Evolutionary conservation across 2,329 filamentous ascomycete species (phyloP).

Genomic region (Alternaria longipes): DNA sequence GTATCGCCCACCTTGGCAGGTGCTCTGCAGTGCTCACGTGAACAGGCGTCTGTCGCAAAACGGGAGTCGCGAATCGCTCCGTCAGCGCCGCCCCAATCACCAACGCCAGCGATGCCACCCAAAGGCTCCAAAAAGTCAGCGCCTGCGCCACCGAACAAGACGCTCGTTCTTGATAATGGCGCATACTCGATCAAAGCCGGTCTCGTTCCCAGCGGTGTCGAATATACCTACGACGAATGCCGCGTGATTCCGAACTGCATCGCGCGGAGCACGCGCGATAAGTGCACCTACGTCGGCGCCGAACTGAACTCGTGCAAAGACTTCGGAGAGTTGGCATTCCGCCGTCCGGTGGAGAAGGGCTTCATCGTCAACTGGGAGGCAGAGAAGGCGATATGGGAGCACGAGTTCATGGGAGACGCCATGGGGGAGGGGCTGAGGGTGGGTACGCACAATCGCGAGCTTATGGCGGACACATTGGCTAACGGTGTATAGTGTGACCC

Average conservation of each 20-base stretch:
- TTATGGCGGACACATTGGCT: conserved; percentile 9
- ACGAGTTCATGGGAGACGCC: conserved; percentile 81
- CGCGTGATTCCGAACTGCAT: conserved; percentile 86
- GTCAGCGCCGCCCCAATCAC: conserved; percentile 1
- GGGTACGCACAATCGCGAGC: conserved; percentile 37
- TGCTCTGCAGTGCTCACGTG: conserved; percentile 6
- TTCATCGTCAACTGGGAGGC: conserved; percentile 97
- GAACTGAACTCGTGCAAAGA: conserved; percentile 83
- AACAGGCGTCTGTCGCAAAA: conserved; percentile 8
- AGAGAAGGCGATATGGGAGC: conserved; percentile 94
- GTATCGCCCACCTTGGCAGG: neutral
- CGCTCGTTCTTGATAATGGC: conserved; percentile 93
- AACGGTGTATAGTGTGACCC: conserved; percentile 69
- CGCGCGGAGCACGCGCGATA: conserved; percentile 78
- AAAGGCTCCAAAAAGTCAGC: conserved; percentile 45
- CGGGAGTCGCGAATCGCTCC: conserved; percentile 2
- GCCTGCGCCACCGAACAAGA: conserved; percentile 51
- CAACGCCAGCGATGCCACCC: conserved; percentile 38
- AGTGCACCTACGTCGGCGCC: conserved; percentile 79
- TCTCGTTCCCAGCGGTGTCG: conserved; percentile 59
- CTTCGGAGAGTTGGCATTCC: conserved; percentile 87
- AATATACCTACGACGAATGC: conserved; percentile 58
- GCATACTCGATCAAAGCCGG: conserved; percentile 92
- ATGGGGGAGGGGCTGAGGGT: conserved; percentile 68
- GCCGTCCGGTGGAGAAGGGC: conserved; percentile 91